Base-by-base conservation (phyloP, 352 stramenopile species). In the Peronosclerospora sorghi region DNA sequence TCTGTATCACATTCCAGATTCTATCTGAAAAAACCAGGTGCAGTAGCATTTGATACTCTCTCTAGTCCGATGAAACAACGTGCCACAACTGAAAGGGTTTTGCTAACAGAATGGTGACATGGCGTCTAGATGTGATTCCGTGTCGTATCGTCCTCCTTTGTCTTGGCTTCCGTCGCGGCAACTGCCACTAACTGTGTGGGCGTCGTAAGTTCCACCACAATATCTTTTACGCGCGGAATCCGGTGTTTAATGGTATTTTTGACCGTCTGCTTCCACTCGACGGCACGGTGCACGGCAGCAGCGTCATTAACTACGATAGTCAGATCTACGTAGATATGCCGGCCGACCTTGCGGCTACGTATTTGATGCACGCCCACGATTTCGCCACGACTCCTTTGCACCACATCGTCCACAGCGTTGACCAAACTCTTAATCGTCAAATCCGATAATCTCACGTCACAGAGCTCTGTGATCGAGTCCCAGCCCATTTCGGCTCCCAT, bases 401-500 rank as follows among this genome's bases (percentile, higher is more conserved):
- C 29, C 17, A 85, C 73, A 0, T 41, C 44, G 20, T 68, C 41
- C 2, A 68, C 59, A 0, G 70, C 66, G 10, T 45, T 35, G 4
- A 66, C 32, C 21, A 86, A 37, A n/a, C 57, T 76, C 35, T 46
- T 17, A 0, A 80, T 49, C 2, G 45, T 65, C 18, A 58, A 45
- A 18, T 55, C 43, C 0, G 73, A 51, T 19, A 86, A 45, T 40
- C 79, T 72, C 8, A 54, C 62, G 51, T 86, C 73, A 24, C 73
- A 86, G 12, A 86, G 50, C 35, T 86, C 73, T 44, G 71, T 65
- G 13, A 63, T 64, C 5, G 71, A 60, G 13, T 74, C 53, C 64
- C 58, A 79, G 18, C 73, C 73, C 29, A 86, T 82, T 39, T 86
- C 73, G 12, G 59, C 68, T 9, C 73, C 73, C 70, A 83, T 86